These are phyloP conservation scores for Abortiporus biennis DNA, from an alignment of 1,284 basidiomycete genomes.

Conservation along the genomic window DNA sequence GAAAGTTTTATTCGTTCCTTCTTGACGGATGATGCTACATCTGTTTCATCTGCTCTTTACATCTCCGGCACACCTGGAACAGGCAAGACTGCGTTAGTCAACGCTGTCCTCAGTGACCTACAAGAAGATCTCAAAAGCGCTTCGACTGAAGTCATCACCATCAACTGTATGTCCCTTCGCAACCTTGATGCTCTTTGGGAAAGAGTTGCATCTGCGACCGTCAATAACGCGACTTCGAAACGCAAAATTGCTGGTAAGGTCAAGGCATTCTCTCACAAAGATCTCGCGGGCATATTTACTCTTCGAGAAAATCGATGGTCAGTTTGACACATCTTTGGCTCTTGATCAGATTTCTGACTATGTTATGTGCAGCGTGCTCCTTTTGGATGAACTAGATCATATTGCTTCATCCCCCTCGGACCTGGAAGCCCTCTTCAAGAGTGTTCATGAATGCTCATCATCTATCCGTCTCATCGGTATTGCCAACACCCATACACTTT, in stretches of 20 bases:
- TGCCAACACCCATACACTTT: slow-evolving; percentile 78
- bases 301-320: too few species aligned
- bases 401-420: slow-evolving; percentile 52
- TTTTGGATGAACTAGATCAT: slow-evolving; percentile 79
- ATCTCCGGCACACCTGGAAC: slow-evolving; percentile 78
- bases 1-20: slow-evolving; percentile 51
- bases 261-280: too few species aligned
- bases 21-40: slow-evolving; percentile 25
- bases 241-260: slow-evolving; percentile 26
- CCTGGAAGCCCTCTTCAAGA: slow-evolving; percentile 55
- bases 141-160: slow-evolving; percentile 41
- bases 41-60: slow-evolving; percentile 43
- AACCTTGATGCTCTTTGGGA: slow-evolving; percentile 66
- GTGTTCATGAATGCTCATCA: slow-evolving; percentile 44
- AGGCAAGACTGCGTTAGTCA: slow-evolving; percentile 78
- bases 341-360: slow-evolving; percentile 3
- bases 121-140: slow-evolving; percentile 30
- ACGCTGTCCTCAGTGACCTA: slow-evolving; percentile 43
- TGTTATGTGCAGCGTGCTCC: slow-evolving; percentile 65
- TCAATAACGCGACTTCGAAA: slow-evolving; percentile 22
- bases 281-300: too few species aligned
- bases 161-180: slow-evolving; percentile 77
- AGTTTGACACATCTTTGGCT: background rate
- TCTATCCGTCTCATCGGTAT: slow-evolving; percentile 67
- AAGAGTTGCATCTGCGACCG: slow-evolving; percentile 53